Conservation (phyloP, 2,329 filamentous ascomycete genomes). For the Botrytis aclada region DNA sequence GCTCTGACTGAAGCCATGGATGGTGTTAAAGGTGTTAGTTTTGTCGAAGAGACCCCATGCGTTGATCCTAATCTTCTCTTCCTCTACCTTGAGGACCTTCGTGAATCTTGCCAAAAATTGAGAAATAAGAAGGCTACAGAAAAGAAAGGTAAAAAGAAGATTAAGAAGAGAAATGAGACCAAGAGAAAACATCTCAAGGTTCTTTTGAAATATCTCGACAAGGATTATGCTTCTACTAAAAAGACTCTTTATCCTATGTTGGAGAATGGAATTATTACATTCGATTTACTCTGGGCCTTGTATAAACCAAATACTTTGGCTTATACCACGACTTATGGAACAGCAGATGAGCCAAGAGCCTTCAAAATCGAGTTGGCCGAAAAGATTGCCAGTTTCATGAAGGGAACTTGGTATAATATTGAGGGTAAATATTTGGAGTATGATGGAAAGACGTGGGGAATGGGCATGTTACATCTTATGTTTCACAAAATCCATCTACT, state of each 20-base stretch:
- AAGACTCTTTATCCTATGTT: constrained; percentile 79
- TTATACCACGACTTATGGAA: constrained; percentile 74
- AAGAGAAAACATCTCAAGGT: constrained; percentile 67
- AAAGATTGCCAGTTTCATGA: constrained; percentile 66
- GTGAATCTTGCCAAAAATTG: constrained; percentile 59
- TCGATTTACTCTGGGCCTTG: constrained; percentile 82
- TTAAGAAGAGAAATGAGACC: constrained; percentile 53
- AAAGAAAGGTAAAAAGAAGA: constrained; percentile 58
- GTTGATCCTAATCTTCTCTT: constrained; percentile 71
- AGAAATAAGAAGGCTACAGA: constrained; percentile 53
- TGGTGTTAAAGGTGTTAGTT: constrained; percentile 71
- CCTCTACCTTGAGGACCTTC: constrained; percentile 74
- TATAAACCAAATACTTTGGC: constrained; percentile 84
- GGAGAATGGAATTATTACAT: constrained; percentile 79
- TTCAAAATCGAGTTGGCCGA: constrained; percentile 78
- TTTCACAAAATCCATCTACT: constrained; percentile 4
- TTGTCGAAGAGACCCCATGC: constrained; percentile 76
- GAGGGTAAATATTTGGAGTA: constrained; percentile 82
- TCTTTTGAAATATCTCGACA: constrained; percentile 72
- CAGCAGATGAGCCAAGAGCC: constrained; percentile 70
- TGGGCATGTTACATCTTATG: constrained; percentile 46
- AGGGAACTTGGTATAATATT: constrained; percentile 72
- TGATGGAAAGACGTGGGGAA: constrained; percentile 81
- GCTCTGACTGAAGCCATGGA: constrained; percentile 70
- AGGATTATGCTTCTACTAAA: constrained; percentile 75